A percentile compares a stretch with the other conserved stretches of the same genome.
Evolutionary conservation across 257 asterid species (phyloP).

Genomic region (Handroanthus guayacan): DNA sequence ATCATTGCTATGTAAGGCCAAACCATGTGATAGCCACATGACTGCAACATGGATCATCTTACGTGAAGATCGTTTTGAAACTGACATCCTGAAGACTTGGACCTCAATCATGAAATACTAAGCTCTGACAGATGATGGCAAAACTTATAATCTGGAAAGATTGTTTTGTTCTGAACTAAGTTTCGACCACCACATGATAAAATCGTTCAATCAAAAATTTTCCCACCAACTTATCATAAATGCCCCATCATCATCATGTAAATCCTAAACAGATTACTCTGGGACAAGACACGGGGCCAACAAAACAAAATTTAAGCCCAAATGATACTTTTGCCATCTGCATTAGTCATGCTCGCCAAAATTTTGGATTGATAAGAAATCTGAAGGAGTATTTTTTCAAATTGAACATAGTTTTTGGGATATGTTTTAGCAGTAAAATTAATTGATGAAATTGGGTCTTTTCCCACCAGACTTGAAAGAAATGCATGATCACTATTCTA

Average conservation of each 20-base stretch:
- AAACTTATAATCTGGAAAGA: no score
- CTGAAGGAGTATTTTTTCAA: not conserved
- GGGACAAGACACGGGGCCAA: not conserved
- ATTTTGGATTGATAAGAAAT: not conserved
- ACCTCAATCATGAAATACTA: constrained; percentile 6
- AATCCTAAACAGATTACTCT: not conserved
- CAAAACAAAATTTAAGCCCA: no score
- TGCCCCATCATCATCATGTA: not conserved
- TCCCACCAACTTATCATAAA: not conserved
- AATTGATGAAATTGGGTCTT: not conserved
- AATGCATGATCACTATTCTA: not conserved
- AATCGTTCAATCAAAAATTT: not conserved
- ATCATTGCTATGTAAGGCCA: not conserved
- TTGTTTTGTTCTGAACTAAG: not conserved
- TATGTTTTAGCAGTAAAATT: not conserved
- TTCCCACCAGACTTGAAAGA: not conserved
- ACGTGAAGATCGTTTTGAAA: not conserved
- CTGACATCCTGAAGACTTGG: not conserved
- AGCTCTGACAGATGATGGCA: not conserved
- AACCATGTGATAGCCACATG: constrained; percentile 1
- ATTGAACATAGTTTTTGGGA: not conserved
- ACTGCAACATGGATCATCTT: not conserved
- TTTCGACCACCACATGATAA: not conserved
- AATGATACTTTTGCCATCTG: not conserved
- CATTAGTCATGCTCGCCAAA: no score